Conservation (phyloP, 139 green algal species). For the Chlamydomonas sp. region DNA sequence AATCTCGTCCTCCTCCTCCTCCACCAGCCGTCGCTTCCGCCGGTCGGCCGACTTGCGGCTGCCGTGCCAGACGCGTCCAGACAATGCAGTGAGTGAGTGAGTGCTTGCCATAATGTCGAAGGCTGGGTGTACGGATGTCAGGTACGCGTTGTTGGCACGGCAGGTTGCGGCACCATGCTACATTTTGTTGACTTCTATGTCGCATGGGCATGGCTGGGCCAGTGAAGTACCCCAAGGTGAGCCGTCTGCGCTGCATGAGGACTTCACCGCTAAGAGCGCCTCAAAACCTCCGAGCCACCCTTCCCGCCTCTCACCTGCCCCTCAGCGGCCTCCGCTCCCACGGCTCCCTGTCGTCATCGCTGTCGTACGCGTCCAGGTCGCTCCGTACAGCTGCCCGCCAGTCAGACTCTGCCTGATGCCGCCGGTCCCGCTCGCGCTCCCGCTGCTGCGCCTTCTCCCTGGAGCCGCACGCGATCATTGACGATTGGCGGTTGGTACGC, state of each 20-base stretch:
- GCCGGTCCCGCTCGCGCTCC: conserved; percentile 58
- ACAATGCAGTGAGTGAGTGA: neutral
- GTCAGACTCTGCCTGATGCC: conserved; percentile 49
- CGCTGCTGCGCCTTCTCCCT: conserved; percentile 44
- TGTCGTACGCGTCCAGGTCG: conserved; percentile 67
- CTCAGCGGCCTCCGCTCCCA: conserved; percentile 61
- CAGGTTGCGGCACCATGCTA: neutral
- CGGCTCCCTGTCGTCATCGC: conserved; percentile 68
- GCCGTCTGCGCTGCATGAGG: neutral
- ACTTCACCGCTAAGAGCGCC: neutral
- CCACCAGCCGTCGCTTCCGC: conserved; percentile 54
- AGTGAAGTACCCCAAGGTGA: too few relatives aligned
- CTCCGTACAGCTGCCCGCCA: conserved; percentile 50
- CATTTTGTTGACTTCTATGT: neutral
- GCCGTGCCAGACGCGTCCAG: neutral
- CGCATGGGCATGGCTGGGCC: neutral
- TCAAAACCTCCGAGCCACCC: neutral
- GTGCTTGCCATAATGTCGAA: too few relatives aligned
- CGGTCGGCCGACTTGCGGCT: conserved; percentile 64
- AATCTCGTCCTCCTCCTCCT: conserved; percentile 61
- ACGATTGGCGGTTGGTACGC: neutral
- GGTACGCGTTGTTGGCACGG: too few relatives aligned
- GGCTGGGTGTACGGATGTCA: too few relatives aligned
- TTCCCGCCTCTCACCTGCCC: conserved; percentile 12
- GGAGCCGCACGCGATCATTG: neutral